phyloP scores from a whole-genome alignment of 2,329 filamentous ascomycete species.

The Colletotrichum somersetense region DNA sequence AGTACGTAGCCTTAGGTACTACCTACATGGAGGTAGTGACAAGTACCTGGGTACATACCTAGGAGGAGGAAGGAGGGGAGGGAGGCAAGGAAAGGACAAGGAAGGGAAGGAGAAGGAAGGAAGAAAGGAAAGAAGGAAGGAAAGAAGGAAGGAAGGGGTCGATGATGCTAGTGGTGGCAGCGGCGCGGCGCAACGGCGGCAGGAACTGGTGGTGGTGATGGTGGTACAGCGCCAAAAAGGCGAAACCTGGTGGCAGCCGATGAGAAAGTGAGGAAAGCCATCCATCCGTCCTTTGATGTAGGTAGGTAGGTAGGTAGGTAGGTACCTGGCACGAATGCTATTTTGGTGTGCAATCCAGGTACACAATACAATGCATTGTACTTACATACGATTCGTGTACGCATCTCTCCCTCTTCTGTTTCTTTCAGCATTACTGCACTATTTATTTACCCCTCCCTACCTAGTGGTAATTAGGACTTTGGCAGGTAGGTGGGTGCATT shows the following conservation, averaged over 20 bases:
- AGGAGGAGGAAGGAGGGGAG: too few relatives aligned
- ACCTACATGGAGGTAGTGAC: too few relatives aligned
- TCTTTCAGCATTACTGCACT: too few relatives aligned
- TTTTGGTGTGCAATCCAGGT: background rate
- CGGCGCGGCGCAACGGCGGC: background rate
- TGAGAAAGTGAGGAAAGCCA: background rate
- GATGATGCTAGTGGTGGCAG: background rate
- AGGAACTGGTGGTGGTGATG: background rate
- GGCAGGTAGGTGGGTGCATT: too few relatives aligned
- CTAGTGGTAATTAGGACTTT: too few relatives aligned
- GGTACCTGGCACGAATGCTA: background rate
- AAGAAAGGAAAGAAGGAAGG: too few relatives aligned
- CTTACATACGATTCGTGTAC: background rate
- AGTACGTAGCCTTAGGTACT: too few relatives aligned
- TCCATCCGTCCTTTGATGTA: too few relatives aligned
- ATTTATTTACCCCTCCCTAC: too few relatives aligned
- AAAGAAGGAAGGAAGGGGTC: background rate
- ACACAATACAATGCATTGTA: conserved; percentile 8
- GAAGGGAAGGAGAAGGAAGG: background rate
- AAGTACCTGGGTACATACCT: too few relatives aligned
- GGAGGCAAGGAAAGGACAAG: background rate
- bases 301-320: conserved; percentile 1
- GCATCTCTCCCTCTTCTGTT: background rate
- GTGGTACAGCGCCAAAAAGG: background rate
- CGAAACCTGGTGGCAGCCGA: background rate